Evolutionary conservation across 2,329 filamentous ascomycete genomes (phyloP).

Genomic region (Colletotrichum plurivorum): DNA sequence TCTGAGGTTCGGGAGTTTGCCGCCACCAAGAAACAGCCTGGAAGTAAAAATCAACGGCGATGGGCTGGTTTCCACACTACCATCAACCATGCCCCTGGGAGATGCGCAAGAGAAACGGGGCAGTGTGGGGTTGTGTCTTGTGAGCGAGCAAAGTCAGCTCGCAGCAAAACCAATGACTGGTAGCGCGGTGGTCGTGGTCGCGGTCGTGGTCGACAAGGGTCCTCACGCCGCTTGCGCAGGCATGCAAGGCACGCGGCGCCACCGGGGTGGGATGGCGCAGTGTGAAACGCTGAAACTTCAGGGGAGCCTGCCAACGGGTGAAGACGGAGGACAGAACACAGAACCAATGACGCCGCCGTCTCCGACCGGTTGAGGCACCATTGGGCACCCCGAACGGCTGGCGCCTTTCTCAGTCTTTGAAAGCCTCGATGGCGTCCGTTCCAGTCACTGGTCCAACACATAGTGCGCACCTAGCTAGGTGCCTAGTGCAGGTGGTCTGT

Average conservation of each 20-base stretch:
- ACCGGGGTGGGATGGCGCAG: slow-evolving; percentile 38
- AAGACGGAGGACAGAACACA: slow-evolving; percentile 27
- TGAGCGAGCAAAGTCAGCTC: slow-evolving; percentile 15
- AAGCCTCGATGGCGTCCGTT: slow-evolving; percentile 7
- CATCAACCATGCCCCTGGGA: slow-evolving; percentile 24
- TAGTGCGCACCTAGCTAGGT: too few species aligned
- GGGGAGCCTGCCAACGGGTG: slow-evolving; percentile 33
- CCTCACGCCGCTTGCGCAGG: slow-evolving; percentile 40
- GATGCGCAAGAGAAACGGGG: slow-evolving; percentile 31
- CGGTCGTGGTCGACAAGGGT: slow-evolving; percentile 12
- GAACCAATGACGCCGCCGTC: slow-evolving; percentile 33
- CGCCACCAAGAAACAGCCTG: slow-evolving; percentile 8
- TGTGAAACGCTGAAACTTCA: slow-evolving; percentile 42
- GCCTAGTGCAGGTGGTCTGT: too few species aligned
- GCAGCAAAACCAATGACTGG: slow-evolving; percentile 1
- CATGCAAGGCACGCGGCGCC: slow-evolving; percentile 35
- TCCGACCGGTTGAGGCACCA: slow-evolving; percentile 5
- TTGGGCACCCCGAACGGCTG: slow-evolving; percentile 15
- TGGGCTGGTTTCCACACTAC: slow-evolving; percentile 38
- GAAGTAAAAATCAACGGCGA: slow-evolving; percentile 11
- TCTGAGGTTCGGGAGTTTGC: slow-evolving; percentile 31
- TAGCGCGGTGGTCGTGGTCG: not conserved
- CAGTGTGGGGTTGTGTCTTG: slow-evolving; percentile 10
- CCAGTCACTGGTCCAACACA: slow-evolving; percentile 24
- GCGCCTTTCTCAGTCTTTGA: slow-evolving; percentile 6